phyloP scores from a whole-genome alignment of 768 basidiomycete species.

The Tephrocybe sp. region DNA sequence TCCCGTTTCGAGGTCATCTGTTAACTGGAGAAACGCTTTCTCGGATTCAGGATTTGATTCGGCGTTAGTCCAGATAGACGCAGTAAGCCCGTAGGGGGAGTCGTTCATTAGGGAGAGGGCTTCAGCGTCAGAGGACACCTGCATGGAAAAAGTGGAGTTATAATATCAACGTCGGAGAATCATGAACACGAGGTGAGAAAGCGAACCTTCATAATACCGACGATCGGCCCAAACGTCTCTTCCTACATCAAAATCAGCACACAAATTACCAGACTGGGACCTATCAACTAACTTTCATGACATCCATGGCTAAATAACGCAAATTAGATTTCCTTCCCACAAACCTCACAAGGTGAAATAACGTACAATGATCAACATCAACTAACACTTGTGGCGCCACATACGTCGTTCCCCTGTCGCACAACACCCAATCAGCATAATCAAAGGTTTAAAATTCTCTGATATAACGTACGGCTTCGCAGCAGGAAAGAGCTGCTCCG shows the following conservation, averaged over 20 bases:
- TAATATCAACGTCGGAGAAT: no score
- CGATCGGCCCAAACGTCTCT: slow-evolving; percentile 90
- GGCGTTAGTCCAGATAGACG: slow-evolving; percentile 89
- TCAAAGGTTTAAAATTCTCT: not conserved
- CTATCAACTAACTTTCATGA: slow-evolving; percentile 69
- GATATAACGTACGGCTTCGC: slow-evolving; percentile 59
- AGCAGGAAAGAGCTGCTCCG: slow-evolving; percentile 60
- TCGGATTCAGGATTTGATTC: slow-evolving; percentile 59
- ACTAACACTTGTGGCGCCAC: slow-evolving; percentile 91
- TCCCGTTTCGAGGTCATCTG: slow-evolving; percentile 76
- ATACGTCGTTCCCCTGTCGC: slow-evolving; percentile 69
- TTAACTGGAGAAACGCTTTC: slow-evolving; percentile 62
- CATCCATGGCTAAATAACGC: slow-evolving; percentile 67
- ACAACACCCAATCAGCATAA: slow-evolving; percentile 1
- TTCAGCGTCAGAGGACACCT: slow-evolving; percentile 84
- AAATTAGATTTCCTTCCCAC: slow-evolving; percentile 7
- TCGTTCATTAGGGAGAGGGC: slow-evolving; percentile 94
- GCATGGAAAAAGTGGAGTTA: not conserved
- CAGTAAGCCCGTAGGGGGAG: slow-evolving; percentile 91
- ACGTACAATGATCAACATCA: slow-evolving; percentile 84
- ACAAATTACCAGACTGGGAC: not conserved
- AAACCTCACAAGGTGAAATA: not conserved
- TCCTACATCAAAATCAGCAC: slow-evolving; percentile 39
- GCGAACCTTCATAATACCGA: slow-evolving; percentile 87
- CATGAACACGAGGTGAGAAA: not conserved